These are phyloP conservation scores for Pichia sp. DNA, from an alignment of 1,139 yeast genomes.

Conservation along the genomic window DNA sequence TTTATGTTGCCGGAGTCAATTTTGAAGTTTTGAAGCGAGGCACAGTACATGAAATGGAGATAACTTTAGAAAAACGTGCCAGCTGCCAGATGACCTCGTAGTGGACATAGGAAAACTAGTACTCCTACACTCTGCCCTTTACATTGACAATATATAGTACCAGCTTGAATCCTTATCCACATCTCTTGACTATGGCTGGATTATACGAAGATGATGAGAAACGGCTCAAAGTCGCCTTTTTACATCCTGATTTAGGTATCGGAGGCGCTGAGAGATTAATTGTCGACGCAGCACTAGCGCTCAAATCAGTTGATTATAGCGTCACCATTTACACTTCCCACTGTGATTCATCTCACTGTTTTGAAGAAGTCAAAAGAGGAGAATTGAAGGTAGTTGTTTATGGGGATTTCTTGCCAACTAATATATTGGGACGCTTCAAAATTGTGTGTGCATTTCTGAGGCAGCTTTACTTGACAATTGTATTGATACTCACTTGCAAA, in stretches of 20 bases:
- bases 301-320: slow-evolving; percentile 61
- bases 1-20: too few relatives aligned
- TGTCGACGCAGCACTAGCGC: slow-evolving; percentile 89
- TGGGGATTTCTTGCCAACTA: slow-evolving; percentile 81
- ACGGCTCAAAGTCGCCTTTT: slow-evolving; percentile 51
- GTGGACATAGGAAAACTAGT: too few relatives aligned
- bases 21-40: too few relatives aligned
- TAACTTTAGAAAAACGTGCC: too few relatives aligned
- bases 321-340: slow-evolving; percentile 80
- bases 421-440: slow-evolving; percentile 56
- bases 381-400: slow-evolving; percentile 56
- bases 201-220: too few relatives aligned
- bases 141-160: neutral
- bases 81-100: too few relatives aligned
- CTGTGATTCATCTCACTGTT: slow-evolving; percentile 79
- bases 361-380: slow-evolving; percentile 71
- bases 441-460: slow-evolving; percentile 80
- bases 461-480: slow-evolving; percentile 60
- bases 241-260: slow-evolving; percentile 95
- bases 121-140: too few relatives aligned
- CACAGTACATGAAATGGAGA: too few relatives aligned
- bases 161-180: too few relatives aligned
- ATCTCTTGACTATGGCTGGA: too few relatives aligned
- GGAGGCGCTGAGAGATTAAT: slow-evolving; percentile 96
- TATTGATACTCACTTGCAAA: slow-evolving; percentile 43